These are phyloP conservation scores for Xylaria multiplex DNA, from an alignment of 2,329 filamentous ascomycete species.

Conservation along the genomic window DNA sequence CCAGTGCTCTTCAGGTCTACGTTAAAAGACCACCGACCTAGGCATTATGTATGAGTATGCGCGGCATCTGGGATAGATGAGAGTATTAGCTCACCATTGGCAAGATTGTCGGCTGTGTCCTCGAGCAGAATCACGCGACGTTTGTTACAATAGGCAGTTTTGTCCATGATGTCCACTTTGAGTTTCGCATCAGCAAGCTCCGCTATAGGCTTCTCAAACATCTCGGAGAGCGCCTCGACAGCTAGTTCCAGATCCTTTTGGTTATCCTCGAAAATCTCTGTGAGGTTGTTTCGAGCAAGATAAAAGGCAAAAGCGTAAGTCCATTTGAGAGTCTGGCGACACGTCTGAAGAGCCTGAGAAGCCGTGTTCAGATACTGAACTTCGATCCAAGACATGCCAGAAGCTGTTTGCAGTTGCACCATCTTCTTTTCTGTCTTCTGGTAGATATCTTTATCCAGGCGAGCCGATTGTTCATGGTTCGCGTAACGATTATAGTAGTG, in stretches of 20 bases:
- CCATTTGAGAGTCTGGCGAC: constrained; percentile 99
- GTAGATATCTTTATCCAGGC: constrained; percentile 95
- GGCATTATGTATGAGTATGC: constrained; percentile 9
- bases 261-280: constrained; percentile 98
- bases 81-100: constrained; percentile 71
- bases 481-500: constrained; percentile 99
- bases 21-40: constrained; percentile 50
- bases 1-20: constrained; percentile 46
- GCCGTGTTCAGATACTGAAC: constrained; percentile 96
- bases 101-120: constrained; percentile 92
- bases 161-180: constrained; percentile 98
- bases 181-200: constrained; percentile 87
- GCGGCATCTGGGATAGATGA: constrained; percentile 3
- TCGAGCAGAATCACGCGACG: constrained; percentile 88
- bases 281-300: constrained; percentile 92
- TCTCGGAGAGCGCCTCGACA: constrained; percentile 95
- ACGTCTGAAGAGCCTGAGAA: constrained; percentile 92
- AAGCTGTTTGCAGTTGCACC: constrained; percentile 92
- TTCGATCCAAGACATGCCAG: constrained; percentile 98
- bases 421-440: constrained; percentile 99
- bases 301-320: constrained; percentile 99
- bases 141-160: constrained; percentile 96
- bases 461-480: constrained; percentile 97
- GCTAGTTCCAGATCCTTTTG: constrained; percentile 98
- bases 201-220: constrained; percentile 97